These are phyloP conservation scores for Scheffersomyces lignicola DNA, from an alignment of 1,139 yeast species.

Conservation along the genomic window DNA sequence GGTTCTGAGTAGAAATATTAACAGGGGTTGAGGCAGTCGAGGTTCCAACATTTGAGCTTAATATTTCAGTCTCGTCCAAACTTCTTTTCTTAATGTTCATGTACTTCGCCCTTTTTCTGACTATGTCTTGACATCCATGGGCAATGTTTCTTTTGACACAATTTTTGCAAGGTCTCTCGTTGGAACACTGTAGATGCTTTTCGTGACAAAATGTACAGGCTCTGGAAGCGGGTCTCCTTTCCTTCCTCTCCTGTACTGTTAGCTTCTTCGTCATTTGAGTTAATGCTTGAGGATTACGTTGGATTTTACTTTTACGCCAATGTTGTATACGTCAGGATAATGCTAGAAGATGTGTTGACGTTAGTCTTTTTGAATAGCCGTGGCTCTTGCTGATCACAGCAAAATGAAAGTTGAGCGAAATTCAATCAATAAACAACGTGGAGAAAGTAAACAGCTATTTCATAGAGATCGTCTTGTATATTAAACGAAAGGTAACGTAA, in stretches of 20 bases:
- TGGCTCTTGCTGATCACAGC: too few species aligned
- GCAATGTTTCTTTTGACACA: slow-evolving; percentile 63
- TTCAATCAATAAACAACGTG: too few species aligned
- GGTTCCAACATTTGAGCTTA: slow-evolving; percentile 1
- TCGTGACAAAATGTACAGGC: slow-evolving; percentile 73
- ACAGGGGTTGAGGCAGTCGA: slow-evolving; percentile 2
- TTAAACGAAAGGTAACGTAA: too few species aligned
- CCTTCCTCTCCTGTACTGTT: slow-evolving; percentile 50
- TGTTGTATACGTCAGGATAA: too few species aligned
- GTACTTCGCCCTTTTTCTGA: slow-evolving; percentile 55
- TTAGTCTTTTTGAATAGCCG: too few species aligned
- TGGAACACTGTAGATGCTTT: slow-evolving; percentile 67
- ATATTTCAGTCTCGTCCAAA: slow-evolving; percentile 3
- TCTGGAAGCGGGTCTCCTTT: slow-evolving; percentile 60
- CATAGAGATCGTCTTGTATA: too few species aligned
- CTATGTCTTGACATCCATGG: slow-evolving; percentile 57
- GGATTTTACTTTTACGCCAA: too few species aligned
- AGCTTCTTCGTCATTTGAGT: slow-evolving; percentile 72
- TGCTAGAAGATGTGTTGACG: too few species aligned
- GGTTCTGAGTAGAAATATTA: neutral
- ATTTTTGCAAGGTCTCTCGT: slow-evolving; percentile 66
- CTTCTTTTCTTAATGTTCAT: slow-evolving; percentile 4
- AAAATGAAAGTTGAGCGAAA: too few species aligned
- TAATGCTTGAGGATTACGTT: too few species aligned
- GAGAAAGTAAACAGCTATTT: too few species aligned